phyloP scores from a whole-genome alignment of 768 basidiomycete species.

The Tylopilus felleus region DNA sequence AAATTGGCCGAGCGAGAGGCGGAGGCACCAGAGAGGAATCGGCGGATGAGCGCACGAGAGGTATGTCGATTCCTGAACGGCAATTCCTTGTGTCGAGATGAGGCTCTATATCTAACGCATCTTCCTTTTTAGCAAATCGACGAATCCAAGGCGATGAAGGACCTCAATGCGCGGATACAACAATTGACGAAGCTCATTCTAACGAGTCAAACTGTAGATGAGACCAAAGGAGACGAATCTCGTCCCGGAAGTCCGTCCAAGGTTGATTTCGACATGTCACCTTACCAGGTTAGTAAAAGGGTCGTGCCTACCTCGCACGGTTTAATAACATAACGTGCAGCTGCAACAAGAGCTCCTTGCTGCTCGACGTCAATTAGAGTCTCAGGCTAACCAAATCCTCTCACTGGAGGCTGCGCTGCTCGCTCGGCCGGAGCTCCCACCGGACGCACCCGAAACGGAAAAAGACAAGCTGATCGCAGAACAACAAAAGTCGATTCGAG shows the following conservation, averaged over 20 bases:
- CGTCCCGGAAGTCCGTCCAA: slow-evolving; percentile 82
- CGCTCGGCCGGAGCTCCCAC: slow-evolving; percentile 62
- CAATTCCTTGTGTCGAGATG: background rate
- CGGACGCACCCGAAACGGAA: slow-evolving; percentile 63
- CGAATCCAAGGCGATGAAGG: slow-evolving; percentile 80
- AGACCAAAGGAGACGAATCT: slow-evolving; percentile 63
- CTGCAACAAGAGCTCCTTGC: slow-evolving; percentile 86
- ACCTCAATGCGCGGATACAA: slow-evolving; percentile 74
- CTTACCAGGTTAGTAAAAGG: slow-evolving; percentile 59
- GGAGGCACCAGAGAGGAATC: slow-evolving; percentile 47
- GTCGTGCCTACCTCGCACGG: background rate
- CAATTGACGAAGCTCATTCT: slow-evolving; percentile 82
- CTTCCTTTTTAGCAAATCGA: slow-evolving; percentile 68
- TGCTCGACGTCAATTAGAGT: slow-evolving; percentile 72
- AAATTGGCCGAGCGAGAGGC: slow-evolving; percentile 69
- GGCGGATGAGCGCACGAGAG: slow-evolving; percentile 46
- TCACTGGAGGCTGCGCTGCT: slow-evolving; percentile 77
- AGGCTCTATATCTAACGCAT: background rate
- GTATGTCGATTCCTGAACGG: slow-evolving; percentile 17
- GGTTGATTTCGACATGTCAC: slow-evolving; percentile 86
- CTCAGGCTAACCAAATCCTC: slow-evolving; percentile 79
- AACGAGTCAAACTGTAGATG: slow-evolving; percentile 81
- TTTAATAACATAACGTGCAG: slow-evolving; percentile 31
- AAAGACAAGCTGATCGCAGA: slow-evolving; percentile 74
- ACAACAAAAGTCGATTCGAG: slow-evolving; percentile 70